Conservation (phyloP, 2,329 filamentous ascomycete species). For the Conoideocrella luteorostrata region DNA sequence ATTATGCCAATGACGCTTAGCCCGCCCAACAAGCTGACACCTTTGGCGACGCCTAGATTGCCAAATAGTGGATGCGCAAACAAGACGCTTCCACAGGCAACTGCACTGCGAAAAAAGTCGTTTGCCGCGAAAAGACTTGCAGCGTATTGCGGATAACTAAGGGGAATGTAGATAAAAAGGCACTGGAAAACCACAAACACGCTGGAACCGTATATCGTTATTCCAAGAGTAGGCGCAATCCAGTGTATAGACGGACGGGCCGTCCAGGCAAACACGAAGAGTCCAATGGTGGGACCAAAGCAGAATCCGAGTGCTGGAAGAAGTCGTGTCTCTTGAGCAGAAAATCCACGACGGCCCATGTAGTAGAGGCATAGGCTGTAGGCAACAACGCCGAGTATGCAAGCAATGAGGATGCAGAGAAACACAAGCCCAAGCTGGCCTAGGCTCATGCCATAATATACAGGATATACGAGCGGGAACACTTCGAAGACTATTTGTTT, state of each 20-base stretch:
- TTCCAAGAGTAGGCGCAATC: conserved; percentile 51
- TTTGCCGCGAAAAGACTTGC: conserved; percentile 55
- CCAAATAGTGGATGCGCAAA: conserved; percentile 54
- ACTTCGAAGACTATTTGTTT: conserved; percentile 61
- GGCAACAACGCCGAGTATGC: conserved; percentile 41
- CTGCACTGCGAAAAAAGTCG: conserved; percentile 50
- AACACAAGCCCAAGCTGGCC: conserved; percentile 55
- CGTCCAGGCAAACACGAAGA: conserved; percentile 57
- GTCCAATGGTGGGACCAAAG: conserved; percentile 48
- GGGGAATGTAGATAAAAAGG: conserved; percentile 53
- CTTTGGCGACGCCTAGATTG: conserved; percentile 52
- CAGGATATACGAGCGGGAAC: conserved; percentile 58
- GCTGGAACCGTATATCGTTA: conserved; percentile 44
- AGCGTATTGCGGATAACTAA: conserved; percentile 50
- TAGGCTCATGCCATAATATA: conserved; percentile 52
- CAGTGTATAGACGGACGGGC: conserved; percentile 44
- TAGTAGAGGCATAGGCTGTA: conserved; percentile 49
- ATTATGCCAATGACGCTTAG: too few relatives aligned
- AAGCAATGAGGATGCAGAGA: conserved; percentile 52
- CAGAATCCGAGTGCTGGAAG: conserved; percentile 47
- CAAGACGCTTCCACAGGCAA: conserved; percentile 54
- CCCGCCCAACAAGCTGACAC: conserved; percentile 52
- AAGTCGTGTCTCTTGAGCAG: conserved; percentile 47
- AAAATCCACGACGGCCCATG: conserved; percentile 41
- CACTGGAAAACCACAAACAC: conserved; percentile 53